Evolutionary conservation across 164 flowering plant genomes (phyloP).

Genomic region (Aristolochia contorta): DNA sequence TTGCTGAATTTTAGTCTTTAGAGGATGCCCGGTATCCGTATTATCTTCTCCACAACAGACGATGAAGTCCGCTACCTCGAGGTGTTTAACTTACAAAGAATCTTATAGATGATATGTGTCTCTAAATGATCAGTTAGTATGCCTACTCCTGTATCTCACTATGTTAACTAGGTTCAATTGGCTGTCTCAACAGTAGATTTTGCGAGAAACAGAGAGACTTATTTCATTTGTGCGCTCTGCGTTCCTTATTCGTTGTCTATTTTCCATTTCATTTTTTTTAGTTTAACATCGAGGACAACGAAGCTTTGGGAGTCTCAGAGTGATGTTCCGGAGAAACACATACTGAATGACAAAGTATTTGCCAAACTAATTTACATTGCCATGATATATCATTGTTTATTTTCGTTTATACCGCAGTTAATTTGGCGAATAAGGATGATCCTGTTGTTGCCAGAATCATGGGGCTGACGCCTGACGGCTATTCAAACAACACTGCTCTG

Average conservation of each 20-base stretch:
- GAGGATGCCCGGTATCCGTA: too few relatives aligned
- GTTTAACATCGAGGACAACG: too few relatives aligned
- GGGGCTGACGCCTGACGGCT: conserved; percentile 5
- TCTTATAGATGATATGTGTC: background rate
- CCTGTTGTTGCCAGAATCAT: conserved; percentile 3
- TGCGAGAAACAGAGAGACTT: background rate
- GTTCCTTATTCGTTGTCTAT: background rate
- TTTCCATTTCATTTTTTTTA: too few relatives aligned
- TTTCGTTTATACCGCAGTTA: background rate
- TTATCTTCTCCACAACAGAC: background rate
- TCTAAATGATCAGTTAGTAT: too few relatives aligned
- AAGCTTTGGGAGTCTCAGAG: too few relatives aligned
- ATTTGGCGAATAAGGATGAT: conserved; percentile 3
- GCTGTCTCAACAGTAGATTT: background rate
- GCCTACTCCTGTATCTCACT: background rate
- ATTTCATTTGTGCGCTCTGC: background rate
- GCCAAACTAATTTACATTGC: too few relatives aligned
- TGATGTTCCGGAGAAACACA: too few relatives aligned
- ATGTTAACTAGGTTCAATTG: background rate
- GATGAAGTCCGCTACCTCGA: background rate
- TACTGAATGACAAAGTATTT: too few relatives aligned
- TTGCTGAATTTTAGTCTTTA: background rate
- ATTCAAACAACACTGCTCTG: background rate
- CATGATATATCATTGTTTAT: too few relatives aligned
- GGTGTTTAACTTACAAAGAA: background rate